Conservation (phyloP, 2,329 filamentous ascomycete genomes). For the Pseudogymnoascus sp. region DNA sequence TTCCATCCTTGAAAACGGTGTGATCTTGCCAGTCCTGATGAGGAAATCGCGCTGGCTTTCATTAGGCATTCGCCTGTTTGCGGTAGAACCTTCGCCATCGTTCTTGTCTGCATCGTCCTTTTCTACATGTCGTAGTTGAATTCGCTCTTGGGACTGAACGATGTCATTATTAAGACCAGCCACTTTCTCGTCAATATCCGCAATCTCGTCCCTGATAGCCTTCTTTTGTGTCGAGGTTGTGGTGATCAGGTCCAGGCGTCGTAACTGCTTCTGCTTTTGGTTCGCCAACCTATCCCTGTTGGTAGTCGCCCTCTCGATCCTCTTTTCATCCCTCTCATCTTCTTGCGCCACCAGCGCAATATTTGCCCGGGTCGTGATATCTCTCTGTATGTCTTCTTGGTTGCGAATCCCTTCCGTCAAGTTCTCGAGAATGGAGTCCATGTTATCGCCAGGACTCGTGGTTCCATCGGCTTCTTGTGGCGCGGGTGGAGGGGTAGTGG, state of each 20-base stretch:
- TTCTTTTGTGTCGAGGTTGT: slow-evolving; percentile 1
- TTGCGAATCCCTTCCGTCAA: slow-evolving; percentile 66
- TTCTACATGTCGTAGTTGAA: slow-evolving; percentile 61
- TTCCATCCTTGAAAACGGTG: slow-evolving; percentile 70
- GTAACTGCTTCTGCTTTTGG: slow-evolving; percentile 53
- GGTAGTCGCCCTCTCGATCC: slow-evolving; percentile 50
- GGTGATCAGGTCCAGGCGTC: slow-evolving; percentile 38
- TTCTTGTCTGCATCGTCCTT: slow-evolving; percentile 36
- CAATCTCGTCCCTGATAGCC: slow-evolving; percentile 56
- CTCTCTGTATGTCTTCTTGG: slow-evolving; percentile 83
- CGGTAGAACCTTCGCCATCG: slow-evolving; percentile 35
- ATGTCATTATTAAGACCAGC: slow-evolving; percentile 60
- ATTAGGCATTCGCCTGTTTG: slow-evolving; percentile 58
- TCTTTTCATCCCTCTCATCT: slow-evolving; percentile 53
- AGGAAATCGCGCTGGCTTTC: slow-evolving; percentile 84
- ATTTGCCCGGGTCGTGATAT: slow-evolving; percentile 61
- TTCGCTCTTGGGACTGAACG: slow-evolving; percentile 69
- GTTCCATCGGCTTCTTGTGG: not conserved
- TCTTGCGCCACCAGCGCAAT: slow-evolving; percentile 52
- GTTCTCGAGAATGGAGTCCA: slow-evolving; percentile 38
- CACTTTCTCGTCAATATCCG: slow-evolving; percentile 43
- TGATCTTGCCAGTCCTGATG: slow-evolving; percentile 94
- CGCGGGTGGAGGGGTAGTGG: not conserved
- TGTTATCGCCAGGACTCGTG: slow-evolving; percentile 17
- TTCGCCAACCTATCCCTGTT: slow-evolving; percentile 50